Percentiles rank a stretch among this genome's conserved stretches.
phyloP scores from a whole-genome alignment of 805 yeast species.

The Candida xyloterini region DNA sequence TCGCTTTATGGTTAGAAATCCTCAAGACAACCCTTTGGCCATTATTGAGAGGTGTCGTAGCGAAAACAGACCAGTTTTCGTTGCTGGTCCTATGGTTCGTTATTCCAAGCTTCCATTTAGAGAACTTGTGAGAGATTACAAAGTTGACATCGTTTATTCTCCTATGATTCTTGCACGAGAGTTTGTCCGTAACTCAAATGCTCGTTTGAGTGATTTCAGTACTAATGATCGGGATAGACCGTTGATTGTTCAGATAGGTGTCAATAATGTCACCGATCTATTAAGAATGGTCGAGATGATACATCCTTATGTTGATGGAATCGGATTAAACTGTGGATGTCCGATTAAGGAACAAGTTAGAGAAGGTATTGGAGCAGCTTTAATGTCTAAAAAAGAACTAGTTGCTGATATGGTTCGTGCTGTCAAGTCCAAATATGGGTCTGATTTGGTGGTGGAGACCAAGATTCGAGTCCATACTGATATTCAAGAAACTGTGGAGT shows the following conservation, averaged over 20 bases:
- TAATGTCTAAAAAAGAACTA: slow-evolving; percentile 77
- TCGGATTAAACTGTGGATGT: slow-evolving; percentile 96
- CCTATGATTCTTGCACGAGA: slow-evolving; percentile 98
- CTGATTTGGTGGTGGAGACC: slow-evolving; percentile 74
- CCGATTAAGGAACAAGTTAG: slow-evolving; percentile 93
- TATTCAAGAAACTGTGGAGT: slow-evolving; percentile 63
- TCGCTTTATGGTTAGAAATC: slow-evolving; percentile 30
- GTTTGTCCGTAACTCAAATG: slow-evolving; percentile 79
- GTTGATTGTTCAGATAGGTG: slow-evolving; percentile 87
- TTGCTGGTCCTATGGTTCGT: slow-evolving; percentile 96
- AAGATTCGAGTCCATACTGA: slow-evolving; percentile 87
- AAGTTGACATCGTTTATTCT: slow-evolving; percentile 80
- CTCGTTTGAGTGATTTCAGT: slow-evolving; percentile 80
- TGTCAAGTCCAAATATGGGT: slow-evolving; percentile 74
- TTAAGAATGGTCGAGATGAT: slow-evolving; percentile 83
- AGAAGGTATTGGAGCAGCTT: slow-evolving; percentile 96
- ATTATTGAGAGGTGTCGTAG: slow-evolving; percentile 46
- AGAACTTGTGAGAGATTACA: slow-evolving; percentile 68
- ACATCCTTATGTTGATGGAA: slow-evolving; percentile 87
- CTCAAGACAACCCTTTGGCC: slow-evolving; percentile 50
- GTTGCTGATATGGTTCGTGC: slow-evolving; percentile 83
- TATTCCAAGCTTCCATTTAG: slow-evolving; percentile 93
- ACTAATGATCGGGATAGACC: slow-evolving; percentile 70
- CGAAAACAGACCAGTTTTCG: slow-evolving; percentile 54
- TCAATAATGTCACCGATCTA: slow-evolving; percentile 78